phyloP scores from a whole-genome alignment of 2,329 filamentous ascomycete species.

The Bertia moriformis region DNA sequence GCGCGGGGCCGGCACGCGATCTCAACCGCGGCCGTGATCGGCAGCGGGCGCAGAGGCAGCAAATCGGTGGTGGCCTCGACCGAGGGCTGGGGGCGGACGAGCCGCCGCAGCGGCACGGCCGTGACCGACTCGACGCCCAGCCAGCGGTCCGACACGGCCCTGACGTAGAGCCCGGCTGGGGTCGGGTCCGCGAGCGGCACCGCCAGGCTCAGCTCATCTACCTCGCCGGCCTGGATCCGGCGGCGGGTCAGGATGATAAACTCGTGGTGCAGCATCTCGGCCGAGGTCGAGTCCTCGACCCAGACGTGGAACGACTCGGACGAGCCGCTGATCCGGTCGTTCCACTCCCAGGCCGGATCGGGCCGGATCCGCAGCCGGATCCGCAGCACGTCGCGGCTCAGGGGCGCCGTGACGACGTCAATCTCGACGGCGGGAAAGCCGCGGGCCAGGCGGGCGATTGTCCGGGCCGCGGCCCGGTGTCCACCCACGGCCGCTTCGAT shows the following conservation, averaged over 20 bases:
- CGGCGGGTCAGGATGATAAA: constrained; percentile 84
- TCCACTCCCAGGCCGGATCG: constrained; percentile 80
- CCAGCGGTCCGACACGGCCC: constrained; percentile 93
- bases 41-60: constrained; percentile 76
- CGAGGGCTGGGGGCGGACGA: constrained; percentile 93
- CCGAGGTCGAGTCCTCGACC: constrained; percentile 96
- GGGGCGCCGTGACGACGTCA: constrained; percentile 84
- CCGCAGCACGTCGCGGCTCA: constrained; percentile 88
- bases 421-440: constrained; percentile 86
- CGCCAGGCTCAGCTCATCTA: constrained; percentile 96
- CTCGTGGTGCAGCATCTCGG: constrained; percentile 94
- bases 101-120: constrained; percentile 89
- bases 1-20: constrained; percentile 72
- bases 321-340: constrained; percentile 79
- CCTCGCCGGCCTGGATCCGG: constrained; percentile 83
- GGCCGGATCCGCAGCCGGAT: constrained; percentile 75
- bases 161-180: constrained; percentile 89
- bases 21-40: constrained; percentile 66
- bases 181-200: constrained; percentile 88
- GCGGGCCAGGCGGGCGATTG: constrained; percentile 65
- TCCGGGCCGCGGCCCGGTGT: constrained; percentile 76
- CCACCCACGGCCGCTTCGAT: constrained; percentile 81
- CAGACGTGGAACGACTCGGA: constrained; percentile 97
- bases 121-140: constrained; percentile 90
- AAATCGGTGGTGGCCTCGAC: constrained; percentile 96